Conservation (phyloP, 257 asterid species). For the Buddleja alternifolia region DNA sequence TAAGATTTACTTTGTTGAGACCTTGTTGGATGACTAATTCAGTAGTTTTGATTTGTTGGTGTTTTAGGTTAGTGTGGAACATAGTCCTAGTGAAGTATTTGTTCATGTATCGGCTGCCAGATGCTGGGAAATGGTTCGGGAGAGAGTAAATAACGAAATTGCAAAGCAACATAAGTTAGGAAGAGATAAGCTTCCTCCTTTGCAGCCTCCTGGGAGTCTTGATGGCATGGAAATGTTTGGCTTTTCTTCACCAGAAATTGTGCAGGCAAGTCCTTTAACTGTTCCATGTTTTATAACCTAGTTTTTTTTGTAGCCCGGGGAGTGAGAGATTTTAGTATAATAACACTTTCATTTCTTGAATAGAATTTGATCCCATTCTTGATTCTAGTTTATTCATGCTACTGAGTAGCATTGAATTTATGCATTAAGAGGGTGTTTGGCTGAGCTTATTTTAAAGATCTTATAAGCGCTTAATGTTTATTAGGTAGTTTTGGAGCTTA, state of each 20-base stretch:
- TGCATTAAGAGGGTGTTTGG: too few relatives aligned
- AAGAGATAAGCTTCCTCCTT: constrained; percentile 72
- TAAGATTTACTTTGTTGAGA: too few relatives aligned
- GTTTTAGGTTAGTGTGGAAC: constrained; percentile 81
- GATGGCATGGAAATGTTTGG: constrained; percentile 99
- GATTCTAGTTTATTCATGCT: background rate
- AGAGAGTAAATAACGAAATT: constrained; percentile 88
- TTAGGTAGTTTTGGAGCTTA: too few relatives aligned
- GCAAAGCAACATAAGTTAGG: constrained; percentile 83
- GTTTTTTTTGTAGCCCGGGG: too few relatives aligned
- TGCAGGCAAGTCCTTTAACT: constrained; percentile 62
- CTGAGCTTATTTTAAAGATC: too few relatives aligned
- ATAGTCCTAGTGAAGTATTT: constrained; percentile 75
- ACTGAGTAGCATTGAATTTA: background rate
- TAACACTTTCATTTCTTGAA: background rate
- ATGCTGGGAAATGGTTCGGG: constrained; percentile 98
- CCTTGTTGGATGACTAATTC: too few relatives aligned
- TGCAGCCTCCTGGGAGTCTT: constrained; percentile 98
- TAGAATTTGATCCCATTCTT: background rate
- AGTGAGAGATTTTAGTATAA: background rate
- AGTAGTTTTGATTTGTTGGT: background rate
- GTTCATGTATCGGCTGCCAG: constrained; percentile 67
- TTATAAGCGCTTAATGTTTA: too few relatives aligned
- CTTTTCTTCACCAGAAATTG: constrained; percentile 81
- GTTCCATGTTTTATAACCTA: too few relatives aligned